Base-by-base conservation (phyloP, 192 early-diverging fungal genomes). In the Podila clonocystis region DNA sequence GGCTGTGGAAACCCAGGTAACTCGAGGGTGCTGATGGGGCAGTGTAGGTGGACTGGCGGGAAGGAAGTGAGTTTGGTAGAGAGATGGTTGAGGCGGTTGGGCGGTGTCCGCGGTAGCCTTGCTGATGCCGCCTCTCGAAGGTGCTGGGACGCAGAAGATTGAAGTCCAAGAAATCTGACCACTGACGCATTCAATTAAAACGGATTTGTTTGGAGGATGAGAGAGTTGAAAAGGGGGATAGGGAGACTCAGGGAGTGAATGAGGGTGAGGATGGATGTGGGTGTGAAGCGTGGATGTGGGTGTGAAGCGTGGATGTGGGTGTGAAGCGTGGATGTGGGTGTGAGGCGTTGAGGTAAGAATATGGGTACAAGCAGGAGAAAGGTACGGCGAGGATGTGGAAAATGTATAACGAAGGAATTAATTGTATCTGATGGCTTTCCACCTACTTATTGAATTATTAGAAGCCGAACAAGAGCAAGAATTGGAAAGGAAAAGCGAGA, bases 111-210 rank as follows among this genome's bases (percentile, higher is more conserved):
- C 15, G 15, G 33, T 22, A 29, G 3, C 2, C n/a, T 55, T 13
- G 19, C 28, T 58, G 57, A 24, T 58, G 19, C 20, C 66, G 66
- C 20, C 66, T 30, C 30, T 68, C 66, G 59, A 68, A 68, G 66
- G 66, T 31, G n/a, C 66, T 68, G 1, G 66, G 66, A 22, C 66
- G 66, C 52, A 68, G 36, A 55, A 58, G 28, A 31, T 68, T 68
- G 66, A 68, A 36, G 19, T 68, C 66, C 52, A 68, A 58, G 52
- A 68, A 34, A 0, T 58, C 66, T 38, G 52, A 57, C 66, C 66
- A 68, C 31, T 31, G 28, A n/a, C 33, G 33, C 66, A 68, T 68
- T 66, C 65, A 49, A 66, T 58, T 28, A 22, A 22, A 0, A 6
- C 24, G n/a, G 19, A n/a, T 58, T 26, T 28, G 24, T 58, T 58